A percentile compares a stretch with the other conserved stretches of the same genome.
Evolutionary conservation across 352 stramenopile species (phyloP).

Genomic region (Saprolegnia parasitica): DNA sequence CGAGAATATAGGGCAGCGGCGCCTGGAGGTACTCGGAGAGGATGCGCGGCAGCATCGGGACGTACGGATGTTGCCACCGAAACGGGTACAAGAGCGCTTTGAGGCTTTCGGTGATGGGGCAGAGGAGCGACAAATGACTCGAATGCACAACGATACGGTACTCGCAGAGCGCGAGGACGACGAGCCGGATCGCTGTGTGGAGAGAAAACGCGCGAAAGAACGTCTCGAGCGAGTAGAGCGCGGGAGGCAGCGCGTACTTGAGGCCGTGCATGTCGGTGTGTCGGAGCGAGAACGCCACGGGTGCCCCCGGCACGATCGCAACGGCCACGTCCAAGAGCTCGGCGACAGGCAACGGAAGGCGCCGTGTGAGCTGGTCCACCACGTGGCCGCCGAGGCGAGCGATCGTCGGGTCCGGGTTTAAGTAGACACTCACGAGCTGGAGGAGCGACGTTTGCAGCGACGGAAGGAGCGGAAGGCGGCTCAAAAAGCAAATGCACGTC

Average conservation of each 20-base stretch:
- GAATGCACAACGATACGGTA: constrained; percentile 78
- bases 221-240: constrained; percentile 60
- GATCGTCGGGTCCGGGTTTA: constrained; percentile 8
- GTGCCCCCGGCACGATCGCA: constrained; percentile 28
- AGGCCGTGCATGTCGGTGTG: too few relatives aligned
- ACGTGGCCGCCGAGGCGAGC: not conserved
- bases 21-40: constrained; percentile 82
- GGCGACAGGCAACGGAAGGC: constrained; percentile 53
- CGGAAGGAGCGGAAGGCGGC: constrained; percentile 56
- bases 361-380: constrained; percentile 42
- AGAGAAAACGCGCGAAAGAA: constrained; percentile 75
- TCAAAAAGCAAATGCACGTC: constrained; percentile 70
- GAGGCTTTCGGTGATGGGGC: constrained; percentile 62
- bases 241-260: constrained; percentile 50
- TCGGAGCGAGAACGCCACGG: not conserved
- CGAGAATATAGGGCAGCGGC: constrained; percentile 75
- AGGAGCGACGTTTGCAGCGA: constrained; percentile 32
- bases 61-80: constrained; percentile 80
- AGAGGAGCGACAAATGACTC: constrained; percentile 65
- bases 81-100: constrained; percentile 82
- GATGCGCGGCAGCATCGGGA: constrained; percentile 72
- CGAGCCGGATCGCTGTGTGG: constrained; percentile 64
- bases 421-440: constrained; percentile 1
- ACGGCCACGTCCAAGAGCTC: constrained; percentile 65
- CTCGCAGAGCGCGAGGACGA: constrained; percentile 65